A percentile compares a stretch with the other conserved stretches of the same genome.
phyloP scores from a whole-genome alignment of 352 stramenopile species.

The Phytophthora syringae region DNA sequence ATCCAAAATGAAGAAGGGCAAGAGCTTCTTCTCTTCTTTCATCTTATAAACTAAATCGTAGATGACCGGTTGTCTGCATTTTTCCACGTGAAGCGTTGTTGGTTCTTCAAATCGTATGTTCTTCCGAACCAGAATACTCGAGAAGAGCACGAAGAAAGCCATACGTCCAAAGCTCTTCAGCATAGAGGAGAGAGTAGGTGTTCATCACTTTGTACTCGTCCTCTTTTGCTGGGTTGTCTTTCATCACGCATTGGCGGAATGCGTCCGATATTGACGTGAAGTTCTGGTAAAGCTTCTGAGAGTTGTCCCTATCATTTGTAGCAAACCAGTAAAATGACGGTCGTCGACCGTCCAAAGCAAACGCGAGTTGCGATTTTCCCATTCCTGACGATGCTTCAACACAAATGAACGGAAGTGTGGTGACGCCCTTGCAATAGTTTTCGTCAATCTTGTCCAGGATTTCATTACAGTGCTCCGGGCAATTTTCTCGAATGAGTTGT shows the following conservation, averaged over 20 bases:
- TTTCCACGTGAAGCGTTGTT: not conserved
- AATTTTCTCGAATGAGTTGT: not conserved
- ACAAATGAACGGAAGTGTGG: slow-evolving; percentile 6
- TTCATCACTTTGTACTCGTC: slow-evolving; percentile 1
- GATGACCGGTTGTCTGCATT: no score
- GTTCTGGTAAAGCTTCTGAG: not conserved
- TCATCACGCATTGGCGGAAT: not conserved
- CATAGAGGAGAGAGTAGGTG: not conserved
- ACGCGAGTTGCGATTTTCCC: slow-evolving; percentile 17
- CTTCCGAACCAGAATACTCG: not conserved
- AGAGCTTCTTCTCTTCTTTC: no score
- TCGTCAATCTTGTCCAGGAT: slow-evolving; percentile 15
- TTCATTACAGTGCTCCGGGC: not conserved
- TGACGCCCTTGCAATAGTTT: not conserved
- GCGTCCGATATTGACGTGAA: not conserved
- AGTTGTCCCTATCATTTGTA: not conserved
- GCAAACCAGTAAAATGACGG: slow-evolving; percentile 18
- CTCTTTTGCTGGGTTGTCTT: not conserved
- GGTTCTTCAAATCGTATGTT: slow-evolving; percentile 4
- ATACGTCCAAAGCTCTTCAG: slow-evolving; percentile 1
- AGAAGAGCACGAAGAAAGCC: slow-evolving; percentile 17
- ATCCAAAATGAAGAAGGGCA: no score
- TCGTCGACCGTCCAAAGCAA: slow-evolving; percentile 11
- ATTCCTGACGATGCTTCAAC: slow-evolving; percentile 17
- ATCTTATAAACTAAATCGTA: no score